These are phyloP conservation scores for Oxyria digyna DNA, from an alignment of 148 eudicot genomes.

Conservation along the genomic window DNA sequence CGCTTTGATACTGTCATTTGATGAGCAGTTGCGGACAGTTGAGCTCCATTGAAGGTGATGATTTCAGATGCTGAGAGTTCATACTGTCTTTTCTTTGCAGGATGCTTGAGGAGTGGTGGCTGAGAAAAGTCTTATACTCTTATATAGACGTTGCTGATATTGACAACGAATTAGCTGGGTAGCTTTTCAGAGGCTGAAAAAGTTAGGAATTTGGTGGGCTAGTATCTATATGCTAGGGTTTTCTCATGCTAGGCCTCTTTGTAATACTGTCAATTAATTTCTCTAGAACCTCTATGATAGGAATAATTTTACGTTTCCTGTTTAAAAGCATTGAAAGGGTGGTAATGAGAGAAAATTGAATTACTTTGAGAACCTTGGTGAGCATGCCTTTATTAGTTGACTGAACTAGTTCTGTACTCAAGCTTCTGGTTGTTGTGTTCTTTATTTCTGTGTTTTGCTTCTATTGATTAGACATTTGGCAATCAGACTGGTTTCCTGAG, in stretches of 20 bases:
- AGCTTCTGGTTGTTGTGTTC: background rate
- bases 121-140: too few species aligned
- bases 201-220: too few species aligned
- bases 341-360: background rate
- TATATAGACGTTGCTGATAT: too few species aligned
- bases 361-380: background rate
- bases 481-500: background rate
- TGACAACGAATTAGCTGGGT: too few species aligned
- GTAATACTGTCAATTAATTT: background rate
- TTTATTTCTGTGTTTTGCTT: background rate
- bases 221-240: too few species aligned
- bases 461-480: background rate
- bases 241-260: background rate
- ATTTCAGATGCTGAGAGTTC: too few species aligned
- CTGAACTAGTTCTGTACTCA: background rate
- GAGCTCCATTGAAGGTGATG: too few species aligned
- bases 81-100: too few species aligned
- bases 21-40: too few species aligned
- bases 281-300: background rate
- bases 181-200: too few species aligned
- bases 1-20: too few species aligned
- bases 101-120: too few species aligned
- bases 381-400: background rate
- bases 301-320: background rate
- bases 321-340: background rate